Conservation (phyloP, 371 early-diverging fungal species). For the Chytridiales sp. region DNA sequence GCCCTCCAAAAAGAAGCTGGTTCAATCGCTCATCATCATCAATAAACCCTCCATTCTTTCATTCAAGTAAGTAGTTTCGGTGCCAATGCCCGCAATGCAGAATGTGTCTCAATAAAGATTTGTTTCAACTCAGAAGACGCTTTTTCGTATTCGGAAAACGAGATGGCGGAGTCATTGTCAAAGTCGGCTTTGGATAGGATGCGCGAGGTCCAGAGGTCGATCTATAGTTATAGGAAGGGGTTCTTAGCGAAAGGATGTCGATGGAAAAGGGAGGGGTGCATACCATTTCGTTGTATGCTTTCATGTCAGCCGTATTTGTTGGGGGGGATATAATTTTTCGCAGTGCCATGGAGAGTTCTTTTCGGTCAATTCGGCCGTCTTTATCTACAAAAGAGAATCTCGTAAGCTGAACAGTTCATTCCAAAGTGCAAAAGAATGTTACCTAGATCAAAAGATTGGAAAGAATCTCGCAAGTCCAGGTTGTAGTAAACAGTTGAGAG, state of each 20-base stretch:
- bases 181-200: slow-evolving; percentile 37
- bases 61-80: too few relatives aligned
- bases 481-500: slow-evolving; percentile 37
- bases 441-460: slow-evolving; percentile 40
- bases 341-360: slow-evolving; percentile 27
- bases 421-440: slow-evolving; percentile 3
- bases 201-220: slow-evolving; percentile 27
- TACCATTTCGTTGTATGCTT: slow-evolving; percentile 15
- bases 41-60: too few relatives aligned
- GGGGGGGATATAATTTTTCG: slow-evolving; percentile 20
- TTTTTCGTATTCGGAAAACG: slow-evolving; percentile 35
- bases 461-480: slow-evolving; percentile 46
- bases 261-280: neutral
- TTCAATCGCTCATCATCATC: too few relatives aligned
- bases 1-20: too few relatives aligned
- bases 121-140: slow-evolving; percentile 37
- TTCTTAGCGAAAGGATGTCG: neutral
- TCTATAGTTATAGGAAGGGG: slow-evolving; percentile 13
- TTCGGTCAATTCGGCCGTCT: slow-evolving; percentile 37
- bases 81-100: too few relatives aligned
- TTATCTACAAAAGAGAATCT: slow-evolving; percentile 26
- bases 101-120: slow-evolving; percentile 44
- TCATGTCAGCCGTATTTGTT: neutral
- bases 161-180: slow-evolving; percentile 31
- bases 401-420: too few relatives aligned